phyloP scores from a whole-genome alignment of 805 yeast genomes.

The Lachancea sp. region DNA sequence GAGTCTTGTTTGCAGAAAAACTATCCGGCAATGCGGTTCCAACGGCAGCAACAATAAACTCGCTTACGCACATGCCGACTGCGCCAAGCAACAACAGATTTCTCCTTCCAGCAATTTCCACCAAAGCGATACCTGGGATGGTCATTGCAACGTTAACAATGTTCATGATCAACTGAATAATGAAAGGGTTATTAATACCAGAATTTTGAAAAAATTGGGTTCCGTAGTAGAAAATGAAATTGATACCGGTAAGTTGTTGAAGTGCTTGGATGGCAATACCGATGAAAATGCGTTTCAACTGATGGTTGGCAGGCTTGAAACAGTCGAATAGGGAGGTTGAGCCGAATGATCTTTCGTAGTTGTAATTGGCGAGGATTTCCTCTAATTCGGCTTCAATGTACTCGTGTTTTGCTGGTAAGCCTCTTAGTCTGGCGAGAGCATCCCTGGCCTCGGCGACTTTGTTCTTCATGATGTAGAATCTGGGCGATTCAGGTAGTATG shows the following conservation, averaged over 20 bases:
- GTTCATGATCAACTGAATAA: conserved; percentile 56
- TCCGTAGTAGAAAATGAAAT: conserved; percentile 65
- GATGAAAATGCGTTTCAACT: conserved; percentile 40
- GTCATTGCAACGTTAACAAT: conserved; percentile 56
- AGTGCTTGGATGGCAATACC: conserved; percentile 56
- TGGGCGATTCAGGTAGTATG: conserved; percentile 71
- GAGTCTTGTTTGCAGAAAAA: conserved; percentile 18
- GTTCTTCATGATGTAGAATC: conserved; percentile 53
- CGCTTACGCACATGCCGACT: conserved; percentile 43
- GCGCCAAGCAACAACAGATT: conserved; percentile 44
- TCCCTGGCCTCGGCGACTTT: conserved; percentile 55
- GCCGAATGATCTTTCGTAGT: conserved; percentile 56
- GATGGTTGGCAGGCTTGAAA: conserved; percentile 47
- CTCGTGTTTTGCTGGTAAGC: conserved; percentile 45
- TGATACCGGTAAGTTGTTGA: conserved; percentile 65
- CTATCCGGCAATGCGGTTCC: conserved; percentile 47
- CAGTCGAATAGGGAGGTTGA: conserved; percentile 61
- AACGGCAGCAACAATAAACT: conserved; percentile 49
- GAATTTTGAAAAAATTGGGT: conserved; percentile 57
- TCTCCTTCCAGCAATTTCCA: conserved; percentile 53
- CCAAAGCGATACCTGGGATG: conserved; percentile 44
- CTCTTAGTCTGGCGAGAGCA: conserved; percentile 55
- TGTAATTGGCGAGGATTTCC: conserved; percentile 52
- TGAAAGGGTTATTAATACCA: conserved; percentile 53
- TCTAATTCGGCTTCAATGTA: conserved; percentile 53